Percentiles rank a stretch among this genome's conserved stretches.
Evolutionary conservation across 345 rosid species (phyloP).

Genomic region (Corchorus olitorius): DNA sequence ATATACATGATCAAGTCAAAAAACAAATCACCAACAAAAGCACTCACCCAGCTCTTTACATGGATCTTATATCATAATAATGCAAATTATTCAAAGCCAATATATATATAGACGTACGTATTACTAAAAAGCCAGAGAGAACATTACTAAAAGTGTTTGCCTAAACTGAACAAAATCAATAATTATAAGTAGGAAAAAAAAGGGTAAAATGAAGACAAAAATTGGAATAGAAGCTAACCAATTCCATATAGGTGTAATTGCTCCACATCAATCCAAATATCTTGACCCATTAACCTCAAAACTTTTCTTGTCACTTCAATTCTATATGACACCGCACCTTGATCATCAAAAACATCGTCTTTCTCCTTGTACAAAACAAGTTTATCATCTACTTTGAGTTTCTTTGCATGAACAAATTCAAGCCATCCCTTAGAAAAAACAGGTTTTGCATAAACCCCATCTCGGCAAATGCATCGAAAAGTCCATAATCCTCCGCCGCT

Average conservation of each 20-base stretch:
- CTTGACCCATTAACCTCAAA: conserved; percentile 15
- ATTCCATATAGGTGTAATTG: not conserved
- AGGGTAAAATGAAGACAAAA: not conserved
- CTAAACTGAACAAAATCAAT: not conserved
- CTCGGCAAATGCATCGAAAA: conserved; percentile 6
- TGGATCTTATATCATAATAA: too few species aligned
- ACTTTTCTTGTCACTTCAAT: conserved; percentile 17
- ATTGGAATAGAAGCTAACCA: not conserved
- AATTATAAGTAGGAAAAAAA: not conserved
- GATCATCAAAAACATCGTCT: too few species aligned
- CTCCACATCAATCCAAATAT: conserved; percentile 13
- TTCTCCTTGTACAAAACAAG: conserved; percentile 2
- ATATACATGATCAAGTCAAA: too few species aligned
- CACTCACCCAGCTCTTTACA: too few species aligned
- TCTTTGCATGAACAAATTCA: conserved; percentile 14
- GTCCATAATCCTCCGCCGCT: not conserved
- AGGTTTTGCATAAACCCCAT: not conserved
- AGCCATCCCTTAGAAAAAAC: conserved; percentile 20
- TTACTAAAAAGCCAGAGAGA: too few species aligned
- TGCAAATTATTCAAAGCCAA: too few species aligned
- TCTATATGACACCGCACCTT: not conserved
- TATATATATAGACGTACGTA: too few species aligned
- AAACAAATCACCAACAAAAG: too few species aligned
- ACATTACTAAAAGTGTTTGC: not conserved
- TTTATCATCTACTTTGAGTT: not conserved